Evolutionary conservation across 768 basidiomycete genomes (phyloP).

Genomic region (Lactarius sp.): DNA sequence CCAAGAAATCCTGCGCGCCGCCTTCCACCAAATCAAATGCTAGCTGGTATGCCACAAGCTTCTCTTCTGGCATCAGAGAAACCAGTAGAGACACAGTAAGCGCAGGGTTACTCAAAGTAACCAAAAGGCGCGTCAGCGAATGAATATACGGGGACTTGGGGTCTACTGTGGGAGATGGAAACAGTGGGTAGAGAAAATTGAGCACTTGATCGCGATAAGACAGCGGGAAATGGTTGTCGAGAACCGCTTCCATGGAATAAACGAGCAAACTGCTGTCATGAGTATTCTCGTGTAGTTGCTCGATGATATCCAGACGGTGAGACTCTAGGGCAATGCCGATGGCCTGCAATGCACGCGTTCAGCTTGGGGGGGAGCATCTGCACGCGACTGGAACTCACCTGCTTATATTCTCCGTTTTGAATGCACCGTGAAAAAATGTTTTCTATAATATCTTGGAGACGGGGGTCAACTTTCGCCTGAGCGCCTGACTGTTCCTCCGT

Average conservation of each 20-base stretch:
- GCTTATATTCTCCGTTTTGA: constrained; percentile 84
- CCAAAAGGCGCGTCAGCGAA: constrained; percentile 81
- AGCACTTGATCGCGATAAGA: constrained; percentile 80
- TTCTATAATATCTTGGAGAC: constrained; percentile 81
- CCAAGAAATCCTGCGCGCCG: constrained; percentile 88
- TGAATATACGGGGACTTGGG: constrained; percentile 73
- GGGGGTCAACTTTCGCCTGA: constrained; percentile 66
- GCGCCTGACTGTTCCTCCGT: constrained; percentile 46
- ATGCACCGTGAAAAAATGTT: constrained; percentile 83
- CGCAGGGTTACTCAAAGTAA: constrained; percentile 79
- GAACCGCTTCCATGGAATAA: constrained; percentile 89
- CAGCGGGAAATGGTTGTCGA: constrained; percentile 85
- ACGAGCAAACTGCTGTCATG: constrained; percentile 75
- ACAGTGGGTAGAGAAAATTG: constrained; percentile 76
- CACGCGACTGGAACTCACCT: constrained; percentile 44
- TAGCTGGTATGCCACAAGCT: constrained; percentile 86
- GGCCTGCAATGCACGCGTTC: constrained; percentile 47
- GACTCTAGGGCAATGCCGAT: constrained; percentile 95
- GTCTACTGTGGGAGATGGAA: constrained; percentile 68
- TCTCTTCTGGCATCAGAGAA: constrained; percentile 65
- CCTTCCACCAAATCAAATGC: constrained; percentile 95
- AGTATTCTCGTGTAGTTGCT: constrained; percentile 66
- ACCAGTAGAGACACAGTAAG: constrained; percentile 70
- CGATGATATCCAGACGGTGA: constrained; percentile 80
- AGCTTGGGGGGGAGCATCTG: constrained; percentile 1